These are phyloP conservation scores for Phytophthora cryptogea DNA, from an alignment of 352 stramenopile species.

Conservation along the genomic window DNA sequence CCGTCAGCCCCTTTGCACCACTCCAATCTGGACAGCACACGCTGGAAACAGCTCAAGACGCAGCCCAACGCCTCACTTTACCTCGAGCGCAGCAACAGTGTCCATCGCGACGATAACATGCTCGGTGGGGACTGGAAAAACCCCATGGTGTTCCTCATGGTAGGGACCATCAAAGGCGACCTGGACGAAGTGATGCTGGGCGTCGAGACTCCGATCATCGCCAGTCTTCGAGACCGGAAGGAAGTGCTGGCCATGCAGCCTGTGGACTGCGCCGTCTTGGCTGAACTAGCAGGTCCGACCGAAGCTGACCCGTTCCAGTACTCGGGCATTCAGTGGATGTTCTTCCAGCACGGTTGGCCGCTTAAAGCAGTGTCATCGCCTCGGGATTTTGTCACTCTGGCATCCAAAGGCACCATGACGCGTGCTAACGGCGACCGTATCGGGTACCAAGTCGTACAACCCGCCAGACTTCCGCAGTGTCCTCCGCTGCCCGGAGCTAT, in stretches of 20 bases:
- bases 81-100: slow-evolving; percentile 26
- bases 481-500: slow-evolving; percentile 28
- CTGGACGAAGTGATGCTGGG: slow-evolving; percentile 39
- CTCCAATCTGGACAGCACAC: slow-evolving; percentile 27
- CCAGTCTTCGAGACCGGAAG: slow-evolving; percentile 31
- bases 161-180: slow-evolving; percentile 19
- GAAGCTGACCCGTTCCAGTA: slow-evolving; percentile 44
- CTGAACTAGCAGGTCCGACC: slow-evolving; percentile 34
- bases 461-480: slow-evolving; percentile 36
- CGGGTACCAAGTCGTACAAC: slow-evolving; percentile 55
- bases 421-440: slow-evolving; percentile 37
- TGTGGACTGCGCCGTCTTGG: slow-evolving; percentile 34
- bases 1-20: slow-evolving; percentile 16
- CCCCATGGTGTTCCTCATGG: slow-evolving; percentile 31
- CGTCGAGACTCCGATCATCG: slow-evolving; percentile 30
- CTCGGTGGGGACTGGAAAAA: slow-evolving; percentile 33
- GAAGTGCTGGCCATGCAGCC: slow-evolving; percentile 27
- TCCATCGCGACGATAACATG: slow-evolving; percentile 27
- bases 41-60: slow-evolving; percentile 40
- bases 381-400: slow-evolving; percentile 39
- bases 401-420: slow-evolving; percentile 37
- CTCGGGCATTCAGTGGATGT: slow-evolving; percentile 43
- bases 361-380: slow-evolving; percentile 33
- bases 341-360: slow-evolving; percentile 23
- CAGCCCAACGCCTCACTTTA: slow-evolving; percentile 34